phyloP scores from a whole-genome alignment of 805 yeast genomes.

The Saturnispora dispora region DNA sequence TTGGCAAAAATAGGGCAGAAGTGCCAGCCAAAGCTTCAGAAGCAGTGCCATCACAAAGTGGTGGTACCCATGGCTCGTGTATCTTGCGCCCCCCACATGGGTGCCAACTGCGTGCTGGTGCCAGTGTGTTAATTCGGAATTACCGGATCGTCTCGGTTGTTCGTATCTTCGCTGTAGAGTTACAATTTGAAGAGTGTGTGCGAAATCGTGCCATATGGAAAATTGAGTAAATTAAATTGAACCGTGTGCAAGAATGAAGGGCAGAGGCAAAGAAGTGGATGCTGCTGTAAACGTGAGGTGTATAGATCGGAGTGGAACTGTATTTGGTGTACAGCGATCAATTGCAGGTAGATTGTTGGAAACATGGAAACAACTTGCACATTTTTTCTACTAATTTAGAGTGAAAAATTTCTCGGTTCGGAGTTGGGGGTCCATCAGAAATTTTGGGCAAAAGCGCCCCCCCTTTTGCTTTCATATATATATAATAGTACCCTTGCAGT shows the following conservation, averaged over 20 bases:
- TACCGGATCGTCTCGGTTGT: background rate
- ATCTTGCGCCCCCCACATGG: no score
- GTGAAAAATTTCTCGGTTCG: background rate
- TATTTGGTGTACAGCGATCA: no score
- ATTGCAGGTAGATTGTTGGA: no score
- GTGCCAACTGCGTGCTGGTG: background rate
- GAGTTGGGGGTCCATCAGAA: conserved; percentile 1
- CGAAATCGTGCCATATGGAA: background rate
- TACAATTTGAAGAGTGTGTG: background rate
- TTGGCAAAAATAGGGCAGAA: background rate
- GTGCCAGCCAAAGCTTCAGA: background rate
- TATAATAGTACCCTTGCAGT: background rate
- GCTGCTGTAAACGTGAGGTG: no score
- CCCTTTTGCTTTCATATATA: background rate
- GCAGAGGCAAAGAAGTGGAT: background rate
- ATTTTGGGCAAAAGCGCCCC: background rate
- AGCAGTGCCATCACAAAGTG: background rate
- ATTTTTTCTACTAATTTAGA: no score
- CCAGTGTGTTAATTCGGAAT: background rate
- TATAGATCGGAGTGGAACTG: no score
- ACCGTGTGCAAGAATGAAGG: background rate
- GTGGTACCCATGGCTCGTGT: background rate
- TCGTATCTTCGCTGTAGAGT: background rate
- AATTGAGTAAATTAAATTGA: background rate
- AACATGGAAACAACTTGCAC: no score